Evolutionary conservation across 345 rosid species (phyloP), one percentile per base, ranked within the genome.

Genomic region (Raphanus raphanistrum): DNA sequence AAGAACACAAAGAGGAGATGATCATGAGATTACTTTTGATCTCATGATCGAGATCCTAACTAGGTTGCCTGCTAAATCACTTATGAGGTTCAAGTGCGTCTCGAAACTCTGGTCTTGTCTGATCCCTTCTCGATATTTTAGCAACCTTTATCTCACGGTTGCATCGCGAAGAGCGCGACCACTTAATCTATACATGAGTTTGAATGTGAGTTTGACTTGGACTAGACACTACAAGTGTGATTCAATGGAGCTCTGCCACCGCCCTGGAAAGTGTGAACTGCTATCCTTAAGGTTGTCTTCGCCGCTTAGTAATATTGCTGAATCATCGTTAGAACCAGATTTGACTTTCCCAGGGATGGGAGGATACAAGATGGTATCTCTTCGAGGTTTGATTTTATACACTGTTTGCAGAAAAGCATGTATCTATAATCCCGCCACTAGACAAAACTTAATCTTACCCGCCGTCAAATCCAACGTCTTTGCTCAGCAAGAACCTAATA

Each of bases 331-430:
- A 43, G n/a, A 48, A 60, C 25, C 1, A 45, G 29, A 27, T 35
- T 8, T 74, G 35, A 32, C 41, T 1, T 26, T 35, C 6, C 71
- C n/a, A 66, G 57, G 71, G 15, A 36, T 74, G 2, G 71, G 77
- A 54, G 78, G 78, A 54, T 1, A 3, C 17, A 0, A 6, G 43
- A 36, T 36, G 71, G 29, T 55, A 1, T 2, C 12, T 66, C 45
- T 66, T 36, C 71, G 72, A 2, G 66, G 72, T 6, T 66, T 74
- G 65, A 15, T 66, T 66, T 16, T 65, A 65, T 74, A 74, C 58
- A 11, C 0, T 0, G 55, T 74, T 27, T 26, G 57, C 5, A 9
- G 4, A 15, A 15, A 55, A 1, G 71, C 66, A 3, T 74, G 65
- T 27, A 26, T 74, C 64, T 55, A 27, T 74, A 66, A 66, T 54